These are phyloP conservation scores for Backusella luteola DNA, from an alignment of 192 early-diverging fungal genomes.

Conservation along the genomic window DNA sequence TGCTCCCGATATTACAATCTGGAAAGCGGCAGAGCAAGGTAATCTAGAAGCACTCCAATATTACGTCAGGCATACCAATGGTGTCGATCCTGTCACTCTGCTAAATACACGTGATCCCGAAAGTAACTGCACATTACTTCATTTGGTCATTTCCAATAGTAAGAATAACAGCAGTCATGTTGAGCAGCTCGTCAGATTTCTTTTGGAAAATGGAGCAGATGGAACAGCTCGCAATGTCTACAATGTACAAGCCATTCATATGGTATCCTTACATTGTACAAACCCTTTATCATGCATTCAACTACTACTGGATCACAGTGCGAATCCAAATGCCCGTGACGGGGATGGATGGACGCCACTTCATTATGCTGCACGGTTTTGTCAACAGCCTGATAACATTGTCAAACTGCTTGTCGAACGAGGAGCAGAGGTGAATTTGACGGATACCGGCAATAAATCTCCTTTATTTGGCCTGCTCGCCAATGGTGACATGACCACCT, in stretches of 20 bases:
- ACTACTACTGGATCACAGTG: slow-evolving; percentile 34
- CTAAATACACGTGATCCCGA: slow-evolving; percentile 31
- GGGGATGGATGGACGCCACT: slow-evolving; percentile 64
- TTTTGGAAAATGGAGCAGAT: slow-evolving; percentile 30
- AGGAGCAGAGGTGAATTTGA: slow-evolving; percentile 33
- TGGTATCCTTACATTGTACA: slow-evolving; percentile 15
- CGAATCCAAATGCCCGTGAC: slow-evolving; percentile 58
- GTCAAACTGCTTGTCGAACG: slow-evolving; percentile 20
- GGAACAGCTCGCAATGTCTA: slow-evolving; percentile 18
- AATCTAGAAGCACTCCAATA: slow-evolving; percentile 27
- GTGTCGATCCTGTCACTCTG: background rate
- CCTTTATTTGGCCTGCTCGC: slow-evolving; percentile 35
- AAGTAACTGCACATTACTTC: slow-evolving; percentile 27
- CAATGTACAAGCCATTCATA: slow-evolving; percentile 31
- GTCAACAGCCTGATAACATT: slow-evolving; percentile 20
- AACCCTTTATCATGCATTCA: slow-evolving; percentile 8
- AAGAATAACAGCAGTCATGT: background rate
- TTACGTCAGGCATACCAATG: slow-evolving; percentile 11
- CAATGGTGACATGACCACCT: slow-evolving; percentile 23
- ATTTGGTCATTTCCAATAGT: slow-evolving; percentile 18
- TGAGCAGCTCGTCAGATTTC: background rate
- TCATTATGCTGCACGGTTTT: slow-evolving; percentile 38
- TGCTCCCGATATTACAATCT: slow-evolving; percentile 19
- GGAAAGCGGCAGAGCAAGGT: slow-evolving; percentile 31
- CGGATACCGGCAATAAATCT: slow-evolving; percentile 25